Evolutionary conservation across 306 rosid genomes (phyloP).

Genomic region (Pachyrhizus erosus): DNA sequence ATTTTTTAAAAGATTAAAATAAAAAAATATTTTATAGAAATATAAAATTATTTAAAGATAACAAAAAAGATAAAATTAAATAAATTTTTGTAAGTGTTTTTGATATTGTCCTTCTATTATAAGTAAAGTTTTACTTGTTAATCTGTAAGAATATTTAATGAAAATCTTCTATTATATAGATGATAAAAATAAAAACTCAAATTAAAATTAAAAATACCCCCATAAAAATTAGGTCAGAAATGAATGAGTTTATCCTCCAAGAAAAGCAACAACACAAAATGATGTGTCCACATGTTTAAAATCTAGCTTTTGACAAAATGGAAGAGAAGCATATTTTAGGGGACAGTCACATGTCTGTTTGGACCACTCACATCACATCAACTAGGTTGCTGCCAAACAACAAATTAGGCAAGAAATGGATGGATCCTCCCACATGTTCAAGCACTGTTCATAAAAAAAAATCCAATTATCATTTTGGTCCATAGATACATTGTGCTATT

Average conservation of each 20-base stretch:
- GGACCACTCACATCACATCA: conserved; percentile 1
- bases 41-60: neutral
- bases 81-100: too few relatives aligned
- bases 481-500: neutral
- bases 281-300: neutral
- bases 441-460: neutral
- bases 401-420: conserved; percentile 12
- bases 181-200: too few relatives aligned
- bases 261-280: neutral
- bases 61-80: too few relatives aligned
- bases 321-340: conserved; percentile 6
- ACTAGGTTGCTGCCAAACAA: neutral
- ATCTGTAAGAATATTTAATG: too few relatives aligned
- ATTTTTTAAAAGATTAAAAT: neutral
- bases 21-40: too few relatives aligned
- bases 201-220: too few relatives aligned
- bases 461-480: neutral
- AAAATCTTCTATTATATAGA: too few relatives aligned
- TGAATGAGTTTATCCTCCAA: too few relatives aligned
- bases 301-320: conserved; percentile 8
- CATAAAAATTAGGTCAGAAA: too few relatives aligned
- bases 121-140: too few relatives aligned
- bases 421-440: neutral
- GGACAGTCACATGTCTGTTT: neutral
- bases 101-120: too few relatives aligned